Evolutionary conservation across 345 rosid species (phyloP), one percentile per base, ranked within the genome.

Genomic region (Eucalyptus erythrocorys): DNA sequence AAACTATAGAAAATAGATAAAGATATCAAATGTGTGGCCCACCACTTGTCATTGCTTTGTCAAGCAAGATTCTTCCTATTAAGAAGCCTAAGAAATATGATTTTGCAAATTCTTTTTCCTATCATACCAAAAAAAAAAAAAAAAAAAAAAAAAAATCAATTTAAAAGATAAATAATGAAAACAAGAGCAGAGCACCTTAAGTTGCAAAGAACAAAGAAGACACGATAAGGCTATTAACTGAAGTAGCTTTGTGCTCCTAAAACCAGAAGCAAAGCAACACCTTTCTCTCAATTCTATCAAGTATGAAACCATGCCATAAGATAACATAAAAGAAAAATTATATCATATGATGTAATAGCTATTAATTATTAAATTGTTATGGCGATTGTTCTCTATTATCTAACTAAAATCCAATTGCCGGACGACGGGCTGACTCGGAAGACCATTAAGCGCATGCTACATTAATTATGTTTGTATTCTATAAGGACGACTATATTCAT

Each of bases 401-500:
- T 40, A 76, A 51, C 57, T 51, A 5, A 37, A 37, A 40, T 21
- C 15, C 47, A 76, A 40, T 76, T 76, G 82, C 1, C 47, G 2
- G 47, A 76, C 8, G 27, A 37, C 27, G 47, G 42, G 47, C 24
- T 76, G 84, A 76, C 47, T 76, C 47, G 82, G 11, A 10, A 40
- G 7, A 76, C 45, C 45, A 37, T 71, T 19, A 34, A 19, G 81
- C 14, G 81, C 7, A 0, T 19, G 81, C 81, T 11, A 71, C 10
- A 5, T 16, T 10, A 71, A 34, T 71, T 37, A 19, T 12, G 22
- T 71, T 19, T 19, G 81, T 17, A 19, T 17, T 71, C 45, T 37
- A 4, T 5, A 1, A 0, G 14, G 7, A 19, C 45, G 81, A 34
- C 24, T 17, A 71, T 71, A 3, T 0, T 37, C 82, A 76, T 37